phyloP scores from a whole-genome alignment of 2,329 filamentous ascomycete genomes.

The Thermoascus crustaceus region DNA sequence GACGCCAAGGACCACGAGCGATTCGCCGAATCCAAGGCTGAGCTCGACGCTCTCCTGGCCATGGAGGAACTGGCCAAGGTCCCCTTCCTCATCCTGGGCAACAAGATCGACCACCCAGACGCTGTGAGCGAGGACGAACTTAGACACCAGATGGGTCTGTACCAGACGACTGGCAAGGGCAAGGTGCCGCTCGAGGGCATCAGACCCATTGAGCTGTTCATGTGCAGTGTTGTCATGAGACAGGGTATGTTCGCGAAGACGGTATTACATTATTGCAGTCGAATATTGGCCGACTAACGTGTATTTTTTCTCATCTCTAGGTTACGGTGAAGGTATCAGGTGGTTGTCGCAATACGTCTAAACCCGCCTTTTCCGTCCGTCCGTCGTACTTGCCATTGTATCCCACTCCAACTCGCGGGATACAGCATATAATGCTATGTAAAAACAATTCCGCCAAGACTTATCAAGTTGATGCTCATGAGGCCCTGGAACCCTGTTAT shows the following conservation, averaged over 20 bases:
- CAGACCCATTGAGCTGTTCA: constrained; percentile 92
- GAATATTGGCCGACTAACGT: background rate
- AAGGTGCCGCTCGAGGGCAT: constrained; percentile 89
- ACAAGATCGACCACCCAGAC: constrained; percentile 98
- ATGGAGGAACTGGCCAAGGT: constrained; percentile 98
- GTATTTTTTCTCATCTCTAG: constrained; percentile 28
- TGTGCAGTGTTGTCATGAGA: constrained; percentile 98
- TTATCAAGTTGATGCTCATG: no score
- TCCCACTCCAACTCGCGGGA: background rate
- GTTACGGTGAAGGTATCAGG: constrained; percentile 82
- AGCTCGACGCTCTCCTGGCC: constrained; percentile 86
- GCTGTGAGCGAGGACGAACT: constrained; percentile 94
- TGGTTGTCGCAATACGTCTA: constrained; percentile 92
- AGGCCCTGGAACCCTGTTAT: no score
- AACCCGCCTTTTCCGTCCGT: constrained; percentile 16
- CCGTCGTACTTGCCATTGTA: background rate
- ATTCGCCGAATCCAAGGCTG: constrained; percentile 87
- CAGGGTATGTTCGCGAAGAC: constrained; percentile 55
- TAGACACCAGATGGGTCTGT: constrained; percentile 82
- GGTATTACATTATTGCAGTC: background rate
- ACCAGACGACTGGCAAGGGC: constrained; percentile 94
- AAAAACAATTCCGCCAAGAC: no score
- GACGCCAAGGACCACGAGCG: constrained; percentile 97
- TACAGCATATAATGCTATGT: constrained; percentile 1
- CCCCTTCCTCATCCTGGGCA: constrained; percentile 90